Evolutionary conservation across 1,139 yeast species (phyloP), one percentile per base, ranked within the genome.

Genomic region (Yamadazyma buinensis): DNA sequence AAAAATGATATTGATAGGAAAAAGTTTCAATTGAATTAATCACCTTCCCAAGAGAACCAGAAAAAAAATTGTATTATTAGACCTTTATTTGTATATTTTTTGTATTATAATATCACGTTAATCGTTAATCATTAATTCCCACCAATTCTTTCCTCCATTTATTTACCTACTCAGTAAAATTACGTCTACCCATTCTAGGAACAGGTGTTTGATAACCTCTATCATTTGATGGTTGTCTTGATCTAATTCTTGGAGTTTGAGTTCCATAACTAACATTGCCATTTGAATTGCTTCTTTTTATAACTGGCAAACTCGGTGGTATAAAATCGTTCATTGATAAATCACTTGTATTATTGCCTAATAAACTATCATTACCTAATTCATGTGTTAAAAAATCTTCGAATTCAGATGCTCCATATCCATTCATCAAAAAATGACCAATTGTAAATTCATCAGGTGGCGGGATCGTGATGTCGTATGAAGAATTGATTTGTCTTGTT

Each of bases 121-220:
- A 15, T 10, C n/a, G n/a, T 10, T 18, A 13, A 20, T 12, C n/a
- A 28, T 28, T 22, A 11, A 9, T 18, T 18, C 4, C 18, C 15
- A 4, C 13, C n/a, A 4, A 5, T 12, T 17, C 25, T 6, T 37
- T 24, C n/a, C n/a, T n/a, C n/a, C n/a, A n/a, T n/a, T n/a, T n/a
- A n/a, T n/a, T n/a, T n/a, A n/a, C n/a, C n/a, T n/a, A 44, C 18
- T 44, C 48, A 14, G 47, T 40, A 23, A 44, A 38, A 23, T 33
- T 38, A 20, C 47, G 34, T 30, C 71, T 49, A 55, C 62, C 55
- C 15, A 62, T 64, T 33, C 72, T 49, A 0, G 70, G 53, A 8
- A 67, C 59, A 0, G 74, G 74, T 0, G 74, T 67, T 40, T 65
- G 73, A 43, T 62, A 65, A 34, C 51, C 59, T 40, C 65, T 57